Evolutionary conservation across 1,284 basidiomycete genomes (phyloP).

Genomic region (Ganoderma lucidum): DNA sequence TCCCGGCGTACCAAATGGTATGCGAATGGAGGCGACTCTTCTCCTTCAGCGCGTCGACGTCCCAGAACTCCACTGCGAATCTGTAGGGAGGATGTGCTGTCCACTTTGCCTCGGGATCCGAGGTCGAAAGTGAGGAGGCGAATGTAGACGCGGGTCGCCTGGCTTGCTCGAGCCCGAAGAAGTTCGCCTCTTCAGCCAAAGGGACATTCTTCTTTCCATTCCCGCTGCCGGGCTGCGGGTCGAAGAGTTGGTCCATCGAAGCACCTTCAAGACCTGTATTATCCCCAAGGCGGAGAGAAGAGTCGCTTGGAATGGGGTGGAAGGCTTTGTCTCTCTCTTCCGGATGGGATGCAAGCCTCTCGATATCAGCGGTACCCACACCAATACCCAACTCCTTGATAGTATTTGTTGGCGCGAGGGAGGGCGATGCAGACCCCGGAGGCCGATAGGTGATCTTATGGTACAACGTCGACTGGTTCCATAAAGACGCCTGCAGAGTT

Average conservation of each 20-base stretch:
- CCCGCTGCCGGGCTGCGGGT: slow-evolving; percentile 30
- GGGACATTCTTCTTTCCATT: slow-evolving; percentile 33
- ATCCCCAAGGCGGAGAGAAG: slow-evolving; percentile 85
- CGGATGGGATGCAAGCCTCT: slow-evolving; percentile 20
- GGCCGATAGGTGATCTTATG: slow-evolving; percentile 60
- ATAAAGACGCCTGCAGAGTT: slow-evolving; percentile 80
- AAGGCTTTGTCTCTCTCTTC: slow-evolving; percentile 51
- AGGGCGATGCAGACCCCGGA: slow-evolving; percentile 41
- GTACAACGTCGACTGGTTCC: slow-evolving; percentile 73
- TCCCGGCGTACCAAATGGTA: slow-evolving; percentile 84
- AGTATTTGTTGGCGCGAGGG: slow-evolving; percentile 49
- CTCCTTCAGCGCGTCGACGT: slow-evolving; percentile 83
- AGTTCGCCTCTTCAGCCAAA: slow-evolving; percentile 58
- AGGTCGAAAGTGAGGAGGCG: slow-evolving; percentile 27
- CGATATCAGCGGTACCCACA: slow-evolving; percentile 57
- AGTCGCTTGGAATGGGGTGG: slow-evolving; percentile 79
- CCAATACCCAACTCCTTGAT: slow-evolving; percentile 71
- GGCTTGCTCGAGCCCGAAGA: slow-evolving; percentile 70
- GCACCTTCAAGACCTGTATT: slow-evolving; percentile 60
- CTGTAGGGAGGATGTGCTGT: slow-evolving; percentile 78
- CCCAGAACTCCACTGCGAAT: slow-evolving; percentile 93
- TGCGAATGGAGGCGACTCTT: slow-evolving; percentile 82
- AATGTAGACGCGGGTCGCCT: slow-evolving; percentile 51
- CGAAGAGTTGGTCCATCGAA: slow-evolving; percentile 63
- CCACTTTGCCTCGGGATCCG: slow-evolving; percentile 53